These are phyloP conservation scores for Colletotrichum nymphaeae DNA, from an alignment of 2,329 filamentous ascomycete genomes.

Conservation along the genomic window DNA sequence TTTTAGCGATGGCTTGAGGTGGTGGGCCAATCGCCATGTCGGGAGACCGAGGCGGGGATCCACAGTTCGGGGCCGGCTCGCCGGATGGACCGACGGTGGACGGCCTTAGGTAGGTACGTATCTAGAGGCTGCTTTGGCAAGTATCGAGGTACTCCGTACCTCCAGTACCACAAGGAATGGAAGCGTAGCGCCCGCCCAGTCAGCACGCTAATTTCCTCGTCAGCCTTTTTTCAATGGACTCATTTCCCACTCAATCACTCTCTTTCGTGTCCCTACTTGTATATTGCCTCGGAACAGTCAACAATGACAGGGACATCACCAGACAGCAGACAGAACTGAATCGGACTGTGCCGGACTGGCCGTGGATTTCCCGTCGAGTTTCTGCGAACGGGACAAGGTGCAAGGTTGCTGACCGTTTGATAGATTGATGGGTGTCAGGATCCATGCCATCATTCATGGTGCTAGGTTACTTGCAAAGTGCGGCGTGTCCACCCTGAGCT, in stretches of 20 bases:
- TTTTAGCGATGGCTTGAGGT: neutral
- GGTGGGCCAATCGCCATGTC: neutral
- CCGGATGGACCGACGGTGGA: neutral
- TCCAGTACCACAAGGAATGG: neutral
- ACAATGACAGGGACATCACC: neutral
- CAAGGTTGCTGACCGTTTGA: neutral
- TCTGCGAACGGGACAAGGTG: neutral
- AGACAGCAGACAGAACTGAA: neutral
- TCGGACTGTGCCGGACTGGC: neutral
- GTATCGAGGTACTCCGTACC: too few relatives aligned
- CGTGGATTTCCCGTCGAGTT: neutral
- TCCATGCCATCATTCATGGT: too few relatives aligned
- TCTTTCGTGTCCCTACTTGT: too few relatives aligned
- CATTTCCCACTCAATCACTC: neutral
- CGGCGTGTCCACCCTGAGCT: neutral
- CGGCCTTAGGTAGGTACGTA: neutral
- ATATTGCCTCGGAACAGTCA: neutral
- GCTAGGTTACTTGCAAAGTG: too few relatives aligned
- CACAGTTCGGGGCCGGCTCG: neutral
- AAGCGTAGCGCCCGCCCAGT: neutral
- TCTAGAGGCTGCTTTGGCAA: neutral
- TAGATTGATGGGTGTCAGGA: too few relatives aligned
- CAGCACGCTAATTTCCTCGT: neutral
- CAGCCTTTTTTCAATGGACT: slow-evolving; percentile 1
- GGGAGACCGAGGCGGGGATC: neutral